Evolutionary conservation across 225 moss, liverwort and hornwort species (phyloP).

Genomic region (Thuidium tamariscinum): DNA sequence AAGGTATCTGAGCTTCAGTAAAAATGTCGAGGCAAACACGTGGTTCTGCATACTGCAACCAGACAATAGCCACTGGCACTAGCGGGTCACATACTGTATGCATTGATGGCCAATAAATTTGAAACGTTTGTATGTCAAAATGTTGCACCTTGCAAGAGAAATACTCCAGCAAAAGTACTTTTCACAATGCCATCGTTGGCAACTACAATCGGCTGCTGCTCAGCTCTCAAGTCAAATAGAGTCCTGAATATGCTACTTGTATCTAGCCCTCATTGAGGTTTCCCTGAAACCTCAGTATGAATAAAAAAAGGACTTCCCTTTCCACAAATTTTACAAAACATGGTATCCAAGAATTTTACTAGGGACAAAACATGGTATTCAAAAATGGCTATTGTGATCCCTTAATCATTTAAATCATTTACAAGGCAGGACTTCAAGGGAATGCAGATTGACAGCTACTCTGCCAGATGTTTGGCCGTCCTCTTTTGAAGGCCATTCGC

Average conservation of each 20-base stretch:
- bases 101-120: background rate
- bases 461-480: slow-evolving; percentile 8
- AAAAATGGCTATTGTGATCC: background rate
- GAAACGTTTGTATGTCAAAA: background rate
- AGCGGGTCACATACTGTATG: background rate
- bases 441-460: slow-evolving; percentile 8
- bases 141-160: background rate
- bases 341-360: background rate
- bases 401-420: background rate
- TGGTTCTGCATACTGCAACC: background rate
- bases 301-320: background rate
- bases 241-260: background rate
- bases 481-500: slow-evolving; percentile 31
- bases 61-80: background rate
- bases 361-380: background rate
- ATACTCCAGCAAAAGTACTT: background rate
- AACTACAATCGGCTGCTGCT: background rate
- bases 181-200: background rate
- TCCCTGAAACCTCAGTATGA: background rate
- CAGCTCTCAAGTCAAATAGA: background rate
- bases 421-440: background rate
- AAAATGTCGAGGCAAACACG: background rate
- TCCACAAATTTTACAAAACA: background rate
- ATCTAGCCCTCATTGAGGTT: background rate
- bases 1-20: background rate